Evolutionary conservation across 148 eudicot species (phyloP).

Genomic region (Talinum fruticosum): DNA sequence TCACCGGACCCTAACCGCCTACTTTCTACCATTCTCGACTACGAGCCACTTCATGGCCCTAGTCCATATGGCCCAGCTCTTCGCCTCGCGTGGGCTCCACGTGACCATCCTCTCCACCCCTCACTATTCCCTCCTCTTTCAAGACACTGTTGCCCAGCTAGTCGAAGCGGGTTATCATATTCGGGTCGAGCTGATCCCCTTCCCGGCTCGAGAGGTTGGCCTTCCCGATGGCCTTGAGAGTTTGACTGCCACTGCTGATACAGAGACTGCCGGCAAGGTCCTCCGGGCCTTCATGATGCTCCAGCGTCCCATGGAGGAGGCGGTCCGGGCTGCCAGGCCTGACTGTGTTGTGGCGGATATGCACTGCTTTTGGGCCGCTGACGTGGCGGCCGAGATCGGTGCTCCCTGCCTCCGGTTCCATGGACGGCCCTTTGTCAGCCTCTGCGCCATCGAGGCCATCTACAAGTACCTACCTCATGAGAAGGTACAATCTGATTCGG

Average conservation of each 20-base stretch:
- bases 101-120: neutral
- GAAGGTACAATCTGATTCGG: constrained; percentile 1
- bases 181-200: neutral
- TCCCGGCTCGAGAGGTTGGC: constrained; percentile 4
- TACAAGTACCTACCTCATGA: constrained; percentile 11
- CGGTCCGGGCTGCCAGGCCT: neutral
- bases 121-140: neutral
- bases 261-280: neutral
- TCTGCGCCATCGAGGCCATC: neutral
- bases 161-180: neutral
- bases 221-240: neutral
- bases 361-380: constrained; percentile 15
- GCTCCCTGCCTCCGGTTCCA: constrained; percentile 5
- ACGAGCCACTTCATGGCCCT: constrained; percentile 1
- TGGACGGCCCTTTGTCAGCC: neutral
- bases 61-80: neutral
- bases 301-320: constrained; percentile 3
- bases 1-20: neutral
- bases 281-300: constrained; percentile 8
- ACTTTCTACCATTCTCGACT: neutral
- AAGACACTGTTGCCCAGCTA: neutral
- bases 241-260: neutral
- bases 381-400: neutral
- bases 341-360: constrained; percentile 13
- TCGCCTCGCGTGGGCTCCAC: constrained; percentile 9